These are phyloP conservation scores for Dimocarpus longan DNA, from an alignment of 345 rosid species.

Conservation along the genomic window DNA sequence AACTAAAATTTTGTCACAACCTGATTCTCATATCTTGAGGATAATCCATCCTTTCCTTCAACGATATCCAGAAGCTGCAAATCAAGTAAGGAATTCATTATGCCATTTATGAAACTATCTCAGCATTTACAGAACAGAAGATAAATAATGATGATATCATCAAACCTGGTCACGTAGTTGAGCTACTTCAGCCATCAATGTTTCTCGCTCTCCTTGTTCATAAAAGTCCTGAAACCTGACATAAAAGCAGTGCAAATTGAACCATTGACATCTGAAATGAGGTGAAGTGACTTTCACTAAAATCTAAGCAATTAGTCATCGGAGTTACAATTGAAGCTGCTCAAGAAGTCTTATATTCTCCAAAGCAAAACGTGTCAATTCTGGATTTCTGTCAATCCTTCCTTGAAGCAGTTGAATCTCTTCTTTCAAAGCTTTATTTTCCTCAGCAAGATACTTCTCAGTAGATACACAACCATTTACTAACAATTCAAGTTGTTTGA, in stretches of 20 bases:
- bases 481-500: constrained; percentile 56
- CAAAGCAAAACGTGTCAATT: constrained; percentile 55
- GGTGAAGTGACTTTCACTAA: constrained; percentile 11
- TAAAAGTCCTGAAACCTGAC: constrained; percentile 68
- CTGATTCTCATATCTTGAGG: constrained; percentile 39
- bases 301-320: constrained; percentile 25
- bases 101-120: neutral
- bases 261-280: constrained; percentile 10
- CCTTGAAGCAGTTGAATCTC: constrained; percentile 66
- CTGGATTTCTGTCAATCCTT: constrained; percentile 60
- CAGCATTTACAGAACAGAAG: neutral
- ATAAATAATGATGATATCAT: constrained; percentile 6
- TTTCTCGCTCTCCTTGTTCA: constrained; percentile 74
- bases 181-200: constrained; percentile 63
- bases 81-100: constrained; percentile 17
- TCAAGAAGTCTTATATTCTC: constrained; percentile 71
- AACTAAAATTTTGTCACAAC: constrained; percentile 31
- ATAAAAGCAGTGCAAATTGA: constrained; percentile 23
- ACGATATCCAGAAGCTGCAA: constrained; percentile 55
- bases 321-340: constrained; percentile 66
- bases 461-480: constrained; percentile 48
- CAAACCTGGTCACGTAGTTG: constrained; percentile 76
- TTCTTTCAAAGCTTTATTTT: constrained; percentile 59
- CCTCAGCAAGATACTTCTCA: constrained; percentile 59
- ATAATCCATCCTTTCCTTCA: constrained; percentile 44